Conservation (phyloP, 495 filamentous ascomycete genomes). For the Penicillium cinerascens region DNA sequence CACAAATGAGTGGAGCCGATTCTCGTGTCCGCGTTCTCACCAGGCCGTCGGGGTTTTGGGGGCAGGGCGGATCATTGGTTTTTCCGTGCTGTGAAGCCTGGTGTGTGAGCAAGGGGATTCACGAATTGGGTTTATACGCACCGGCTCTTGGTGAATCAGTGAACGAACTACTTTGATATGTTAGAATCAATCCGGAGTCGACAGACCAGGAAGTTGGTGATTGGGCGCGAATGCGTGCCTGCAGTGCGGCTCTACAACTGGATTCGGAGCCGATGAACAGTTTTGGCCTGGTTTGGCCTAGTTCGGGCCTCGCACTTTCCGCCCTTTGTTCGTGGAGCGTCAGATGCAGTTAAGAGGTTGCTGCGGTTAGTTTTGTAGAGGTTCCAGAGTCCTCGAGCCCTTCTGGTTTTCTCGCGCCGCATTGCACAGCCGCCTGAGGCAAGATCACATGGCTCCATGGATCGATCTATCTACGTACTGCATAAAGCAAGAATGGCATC, state of each 20-base stretch:
- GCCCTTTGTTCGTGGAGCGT: not conserved
- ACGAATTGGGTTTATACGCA: constrained; percentile 11
- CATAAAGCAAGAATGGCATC: constrained; percentile 17
- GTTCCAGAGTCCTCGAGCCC: not conserved
- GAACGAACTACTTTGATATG: not conserved
- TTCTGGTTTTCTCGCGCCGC: not conserved
- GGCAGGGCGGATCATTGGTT: constrained; percentile 36
- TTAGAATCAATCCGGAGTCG: not conserved
- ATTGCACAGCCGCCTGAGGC: constrained; percentile 3
- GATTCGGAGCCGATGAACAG: constrained; percentile 6
- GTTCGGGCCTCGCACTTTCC: not conserved
- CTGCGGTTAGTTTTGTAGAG: not conserved
- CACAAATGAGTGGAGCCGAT: constrained; percentile 17
- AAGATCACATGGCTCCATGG: constrained; percentile 7
- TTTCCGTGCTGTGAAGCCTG: constrained; percentile 31
- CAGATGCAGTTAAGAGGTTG: not conserved
- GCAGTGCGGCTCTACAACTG: constrained; percentile 24
- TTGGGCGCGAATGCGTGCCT: not conserved
- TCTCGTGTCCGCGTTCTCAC: constrained; percentile 29
- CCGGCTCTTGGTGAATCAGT: constrained; percentile 5
- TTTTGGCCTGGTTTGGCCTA: not conserved
- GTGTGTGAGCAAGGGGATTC: constrained; percentile 19
- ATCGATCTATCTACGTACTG: constrained; percentile 30
- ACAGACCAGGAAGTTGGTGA: not conserved
- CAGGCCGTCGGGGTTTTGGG: constrained; percentile 30